Evolutionary conservation across 345 rosid species (phyloP).

Genomic region (Lenwebbia sp.): DNA sequence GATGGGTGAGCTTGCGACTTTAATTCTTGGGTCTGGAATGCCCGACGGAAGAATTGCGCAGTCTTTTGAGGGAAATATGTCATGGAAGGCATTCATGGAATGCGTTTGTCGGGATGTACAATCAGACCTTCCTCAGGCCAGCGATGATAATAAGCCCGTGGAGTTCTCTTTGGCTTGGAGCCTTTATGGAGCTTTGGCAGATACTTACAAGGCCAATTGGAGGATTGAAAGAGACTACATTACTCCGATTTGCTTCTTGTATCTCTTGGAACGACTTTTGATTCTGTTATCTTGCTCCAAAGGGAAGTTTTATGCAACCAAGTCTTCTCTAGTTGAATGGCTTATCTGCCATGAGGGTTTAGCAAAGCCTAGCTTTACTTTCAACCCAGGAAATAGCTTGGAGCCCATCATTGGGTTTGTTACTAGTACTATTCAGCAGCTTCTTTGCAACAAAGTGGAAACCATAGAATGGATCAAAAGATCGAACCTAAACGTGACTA

Average conservation of each 20-base stretch:
- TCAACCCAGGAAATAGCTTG: neutral
- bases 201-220: slow-evolving; percentile 24
- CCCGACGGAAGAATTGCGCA: neutral
- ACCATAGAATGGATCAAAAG: slow-evolving; percentile 18
- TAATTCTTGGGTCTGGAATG: slow-evolving; percentile 31
- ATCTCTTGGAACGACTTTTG: slow-evolving; percentile 32
- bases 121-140: neutral
- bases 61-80: neutral
- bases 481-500: neutral
- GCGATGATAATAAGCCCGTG: neutral
- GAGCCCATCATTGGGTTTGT: neutral
- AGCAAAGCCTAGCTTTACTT: neutral
- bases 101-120: neutral
- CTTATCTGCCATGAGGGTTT: slow-evolving; percentile 13
- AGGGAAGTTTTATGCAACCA: slow-evolving; percentile 8
- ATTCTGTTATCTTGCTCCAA: slow-evolving; percentile 3
- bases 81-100: slow-evolving; percentile 24
- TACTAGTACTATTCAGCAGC: neutral
- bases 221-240: slow-evolving; percentile 10
- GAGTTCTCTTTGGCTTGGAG: neutral
- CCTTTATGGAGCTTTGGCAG: slow-evolving; percentile 19
- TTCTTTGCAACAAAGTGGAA: slow-evolving; percentile 3
- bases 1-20: slow-evolving; percentile 18
- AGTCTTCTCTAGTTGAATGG: slow-evolving; percentile 31
- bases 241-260: slow-evolving; percentile 31